phyloP scores from a whole-genome alignment of 2,329 filamentous ascomycete species.

The Beauveria sp. region DNA sequence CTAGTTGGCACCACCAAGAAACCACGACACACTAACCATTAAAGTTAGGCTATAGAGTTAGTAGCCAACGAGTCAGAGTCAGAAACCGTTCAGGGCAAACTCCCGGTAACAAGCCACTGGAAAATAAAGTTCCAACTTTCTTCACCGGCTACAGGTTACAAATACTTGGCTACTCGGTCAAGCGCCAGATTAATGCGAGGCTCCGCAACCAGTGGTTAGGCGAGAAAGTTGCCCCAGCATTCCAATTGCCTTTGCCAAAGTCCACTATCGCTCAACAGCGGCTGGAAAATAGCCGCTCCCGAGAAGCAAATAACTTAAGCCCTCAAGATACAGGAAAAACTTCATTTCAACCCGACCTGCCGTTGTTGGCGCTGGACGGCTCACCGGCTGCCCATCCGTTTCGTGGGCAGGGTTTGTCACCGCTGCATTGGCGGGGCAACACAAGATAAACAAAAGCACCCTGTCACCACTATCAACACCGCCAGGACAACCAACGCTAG shows the following conservation, averaged over 20 bases:
- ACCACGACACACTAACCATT: no score
- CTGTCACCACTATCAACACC: constrained; percentile 1
- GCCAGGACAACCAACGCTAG: constrained; percentile 1
- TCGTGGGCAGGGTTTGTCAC: constrained; percentile 3
- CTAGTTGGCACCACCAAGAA: no score
- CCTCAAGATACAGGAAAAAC: not conserved
- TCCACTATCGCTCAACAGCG: not conserved
- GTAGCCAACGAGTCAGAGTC: no score
- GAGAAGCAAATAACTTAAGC: not conserved
- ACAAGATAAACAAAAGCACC: constrained; percentile 11
- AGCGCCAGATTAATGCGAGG: not conserved
- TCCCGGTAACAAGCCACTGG: not conserved
- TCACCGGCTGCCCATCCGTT: not conserved
- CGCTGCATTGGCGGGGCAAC: constrained; percentile 11
- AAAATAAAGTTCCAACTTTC: not conserved
- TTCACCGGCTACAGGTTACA: no score
- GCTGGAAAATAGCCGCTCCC: not conserved
- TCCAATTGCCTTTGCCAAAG: not conserved
- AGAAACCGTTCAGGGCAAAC: not conserved
- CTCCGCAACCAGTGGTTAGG: not conserved
- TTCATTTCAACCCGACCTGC: not conserved
- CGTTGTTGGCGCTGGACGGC: not conserved
- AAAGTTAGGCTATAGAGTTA: no score
- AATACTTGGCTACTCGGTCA: no score
- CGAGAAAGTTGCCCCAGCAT: not conserved